Conservation (phyloP, 148 eudicot species). For the Chenopodium suecicum region DNA sequence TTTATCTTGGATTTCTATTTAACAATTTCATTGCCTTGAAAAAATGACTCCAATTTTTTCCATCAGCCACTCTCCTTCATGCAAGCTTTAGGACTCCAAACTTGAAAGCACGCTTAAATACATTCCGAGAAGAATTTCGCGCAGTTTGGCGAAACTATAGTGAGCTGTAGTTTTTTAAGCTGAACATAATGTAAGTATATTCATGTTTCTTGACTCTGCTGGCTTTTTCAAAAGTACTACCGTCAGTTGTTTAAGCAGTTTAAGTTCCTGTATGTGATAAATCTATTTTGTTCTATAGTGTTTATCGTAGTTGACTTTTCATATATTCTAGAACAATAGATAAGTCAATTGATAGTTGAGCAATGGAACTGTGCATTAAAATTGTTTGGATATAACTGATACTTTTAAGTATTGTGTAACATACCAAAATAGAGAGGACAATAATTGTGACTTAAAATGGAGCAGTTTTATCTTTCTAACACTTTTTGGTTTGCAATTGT, state of each 20-base stretch:
- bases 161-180: slow-evolving; percentile 54
- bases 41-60: not conserved
- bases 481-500: too few relatives aligned
- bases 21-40: not conserved
- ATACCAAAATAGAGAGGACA: not conserved
- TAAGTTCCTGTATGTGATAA: not conserved
- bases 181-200: slow-evolving; percentile 38
- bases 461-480: not conserved
- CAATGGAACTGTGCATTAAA: not conserved
- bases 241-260: not conserved
- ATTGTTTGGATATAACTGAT: not conserved
- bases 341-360: not conserved
- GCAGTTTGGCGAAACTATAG: slow-evolving; percentile 99
- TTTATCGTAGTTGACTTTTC: not conserved
- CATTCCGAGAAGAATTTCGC: slow-evolving; percentile 97
- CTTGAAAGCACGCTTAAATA: slow-evolving; percentile 92
- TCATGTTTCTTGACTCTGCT: not conserved
- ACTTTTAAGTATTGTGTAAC: not conserved
- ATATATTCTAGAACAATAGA: not conserved
- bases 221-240: too few relatives aligned
- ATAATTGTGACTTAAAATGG: not conserved
- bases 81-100: slow-evolving; percentile 97
- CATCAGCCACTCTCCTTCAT: slow-evolving; percentile 73
- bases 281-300: not conserved
- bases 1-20: not conserved